Conservation (phyloP, 176 grass and related monocot species). For the Echinochloa phyllopogon region DNA sequence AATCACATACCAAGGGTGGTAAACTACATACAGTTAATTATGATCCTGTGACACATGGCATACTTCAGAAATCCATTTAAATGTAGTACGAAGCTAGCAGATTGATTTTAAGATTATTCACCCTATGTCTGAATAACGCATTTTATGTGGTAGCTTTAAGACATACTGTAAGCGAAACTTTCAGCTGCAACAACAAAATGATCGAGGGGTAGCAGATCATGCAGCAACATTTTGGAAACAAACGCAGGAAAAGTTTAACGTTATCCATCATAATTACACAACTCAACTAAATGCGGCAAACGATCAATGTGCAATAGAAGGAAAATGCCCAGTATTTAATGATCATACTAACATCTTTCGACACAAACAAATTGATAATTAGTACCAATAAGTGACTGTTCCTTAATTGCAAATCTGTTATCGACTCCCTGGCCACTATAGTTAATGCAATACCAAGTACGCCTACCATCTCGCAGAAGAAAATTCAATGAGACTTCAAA, state of each 20-base stretch:
- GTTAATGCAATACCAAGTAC: constrained; percentile 3
- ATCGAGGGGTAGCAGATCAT: not conserved
- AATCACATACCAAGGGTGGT: not conserved
- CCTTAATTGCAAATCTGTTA: not conserved
- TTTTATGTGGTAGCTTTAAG: constrained; percentile 18
- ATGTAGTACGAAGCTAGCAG: not conserved
- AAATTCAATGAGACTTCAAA: not conserved
- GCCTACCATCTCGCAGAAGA: not conserved
- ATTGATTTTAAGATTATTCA: not conserved
- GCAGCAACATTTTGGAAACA: constrained; percentile 1
- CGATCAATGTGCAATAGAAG: not conserved
- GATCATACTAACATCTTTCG: not conserved
- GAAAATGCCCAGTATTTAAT: not conserved
- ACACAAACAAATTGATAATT: not conserved
- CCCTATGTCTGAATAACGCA: not conserved
- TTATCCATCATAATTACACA: not conserved
- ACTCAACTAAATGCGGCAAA: not conserved
- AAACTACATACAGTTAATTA: constrained; percentile 3
- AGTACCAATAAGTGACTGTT: not conserved
- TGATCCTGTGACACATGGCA: not conserved
- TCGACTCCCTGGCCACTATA: not conserved
- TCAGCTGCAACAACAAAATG: not conserved
- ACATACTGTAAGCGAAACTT: constrained; percentile 3
- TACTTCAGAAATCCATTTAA: constrained; percentile 30
- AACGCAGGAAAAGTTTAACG: not conserved